Percentiles rank a stretch among this genome's conserved stretches.
Conservation (phyloP, 306 rosid genomes). For the Glycine tomentella region DNA sequence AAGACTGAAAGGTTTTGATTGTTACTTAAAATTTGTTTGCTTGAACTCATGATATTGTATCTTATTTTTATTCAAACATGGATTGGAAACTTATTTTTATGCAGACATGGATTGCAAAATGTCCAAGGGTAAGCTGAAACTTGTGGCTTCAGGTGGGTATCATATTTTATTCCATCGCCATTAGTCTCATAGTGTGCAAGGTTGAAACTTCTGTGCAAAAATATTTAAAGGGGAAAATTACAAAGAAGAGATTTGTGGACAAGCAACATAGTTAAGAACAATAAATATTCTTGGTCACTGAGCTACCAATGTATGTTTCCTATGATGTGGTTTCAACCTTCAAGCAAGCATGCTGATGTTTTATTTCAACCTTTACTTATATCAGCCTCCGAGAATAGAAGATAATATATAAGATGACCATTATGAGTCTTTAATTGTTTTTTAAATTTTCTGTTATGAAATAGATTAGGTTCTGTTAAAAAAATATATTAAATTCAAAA, state of each 20-base stretch:
- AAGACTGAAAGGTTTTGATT: too few relatives aligned
- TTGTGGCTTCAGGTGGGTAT: constrained; percentile 15
- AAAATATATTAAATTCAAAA: too few relatives aligned
- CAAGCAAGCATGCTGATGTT: neutral
- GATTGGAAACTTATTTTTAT: neutral
- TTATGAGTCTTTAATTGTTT: too few relatives aligned
- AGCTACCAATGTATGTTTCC: neutral
- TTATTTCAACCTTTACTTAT: too few relatives aligned
- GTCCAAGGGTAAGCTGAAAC: neutral
- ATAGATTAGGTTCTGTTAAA: too few relatives aligned
- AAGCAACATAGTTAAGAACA: neutral
- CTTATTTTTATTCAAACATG: neutral
- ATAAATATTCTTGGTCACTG: neutral
- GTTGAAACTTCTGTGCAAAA: neutral
- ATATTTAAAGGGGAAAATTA: neutral
- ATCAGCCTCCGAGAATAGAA: too few relatives aligned
- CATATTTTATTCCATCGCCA: too few relatives aligned
- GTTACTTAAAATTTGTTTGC: neutral
- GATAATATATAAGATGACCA: too few relatives aligned
- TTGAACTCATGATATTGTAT: constrained; percentile 11
- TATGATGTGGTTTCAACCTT: constrained; percentile 19
- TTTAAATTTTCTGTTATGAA: too few relatives aligned
- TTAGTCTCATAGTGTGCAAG: neutral
- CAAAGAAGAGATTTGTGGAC: constrained; percentile 4
- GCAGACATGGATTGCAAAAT: neutral